phyloP scores from a whole-genome alignment of 2,329 filamentous ascomycete genomes.

The Hirsutella thompsonii region DNA sequence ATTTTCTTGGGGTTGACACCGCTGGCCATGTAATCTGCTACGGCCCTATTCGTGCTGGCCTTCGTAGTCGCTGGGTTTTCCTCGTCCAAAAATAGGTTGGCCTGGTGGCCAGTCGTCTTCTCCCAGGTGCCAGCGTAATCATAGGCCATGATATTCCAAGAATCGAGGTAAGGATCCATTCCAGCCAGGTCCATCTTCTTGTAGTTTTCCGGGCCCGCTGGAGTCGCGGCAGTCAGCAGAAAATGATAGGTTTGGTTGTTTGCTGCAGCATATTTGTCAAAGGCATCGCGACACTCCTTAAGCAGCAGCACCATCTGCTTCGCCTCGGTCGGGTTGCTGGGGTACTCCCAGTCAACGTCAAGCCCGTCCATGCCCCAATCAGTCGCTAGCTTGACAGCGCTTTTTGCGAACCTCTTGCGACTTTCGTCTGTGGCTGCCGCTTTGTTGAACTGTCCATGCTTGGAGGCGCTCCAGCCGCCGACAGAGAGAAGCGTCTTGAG shows the following conservation, averaged over 20 bases:
- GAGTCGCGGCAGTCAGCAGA: slow-evolving; percentile 35
- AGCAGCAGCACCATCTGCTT: slow-evolving; percentile 28
- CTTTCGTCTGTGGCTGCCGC: slow-evolving; percentile 49
- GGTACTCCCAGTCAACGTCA: slow-evolving; percentile 46
- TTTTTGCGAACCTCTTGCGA: slow-evolving; percentile 52
- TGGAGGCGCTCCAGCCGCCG: slow-evolving; percentile 68
- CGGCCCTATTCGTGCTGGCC: slow-evolving; percentile 53
- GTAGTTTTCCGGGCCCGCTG: slow-evolving; percentile 36
- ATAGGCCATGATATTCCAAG: slow-evolving; percentile 55
- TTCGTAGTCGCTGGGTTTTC: slow-evolving; percentile 46
- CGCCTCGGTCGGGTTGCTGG: slow-evolving; percentile 24
- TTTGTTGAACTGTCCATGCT: slow-evolving; percentile 44
- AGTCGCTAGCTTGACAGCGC: slow-evolving; percentile 55
- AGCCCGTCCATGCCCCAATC: slow-evolving; percentile 50
- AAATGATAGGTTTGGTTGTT: slow-evolving; percentile 32
- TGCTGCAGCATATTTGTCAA: slow-evolving; percentile 27
- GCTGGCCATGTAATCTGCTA: slow-evolving; percentile 35
- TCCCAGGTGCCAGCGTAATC: slow-evolving; percentile 62
- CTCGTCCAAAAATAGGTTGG: slow-evolving; percentile 50
- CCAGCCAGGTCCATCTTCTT: slow-evolving; percentile 32
- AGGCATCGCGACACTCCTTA: slow-evolving; percentile 25
- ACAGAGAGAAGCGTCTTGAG: slow-evolving; percentile 72
- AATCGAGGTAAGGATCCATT: slow-evolving; percentile 46
- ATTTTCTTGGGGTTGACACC: slow-evolving; percentile 53
- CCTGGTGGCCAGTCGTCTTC: slow-evolving; percentile 47